Percentiles rank a stretch among this genome's conserved stretches.
phyloP scores from a whole-genome alignment of 2,329 filamentous ascomycete species.

The Fusarium burgessii region DNA sequence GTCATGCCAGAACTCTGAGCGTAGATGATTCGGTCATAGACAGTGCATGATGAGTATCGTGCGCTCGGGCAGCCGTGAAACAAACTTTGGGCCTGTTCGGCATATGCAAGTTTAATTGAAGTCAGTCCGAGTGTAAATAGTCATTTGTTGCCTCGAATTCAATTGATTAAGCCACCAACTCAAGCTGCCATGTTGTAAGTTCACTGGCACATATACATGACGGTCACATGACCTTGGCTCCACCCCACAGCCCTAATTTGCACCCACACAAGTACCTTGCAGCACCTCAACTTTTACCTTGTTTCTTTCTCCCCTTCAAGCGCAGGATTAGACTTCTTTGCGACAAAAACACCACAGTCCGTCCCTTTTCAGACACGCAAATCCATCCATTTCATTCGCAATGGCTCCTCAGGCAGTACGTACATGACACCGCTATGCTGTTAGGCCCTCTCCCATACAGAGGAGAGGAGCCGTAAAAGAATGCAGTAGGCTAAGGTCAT shows the following conservation, averaged over 20 bases:
- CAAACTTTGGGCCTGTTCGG: background rate
- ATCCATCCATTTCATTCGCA: conserved; percentile 57
- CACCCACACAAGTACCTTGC: background rate
- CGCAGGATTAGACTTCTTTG: conserved; percentile 87
- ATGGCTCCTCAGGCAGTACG: conserved; percentile 93
- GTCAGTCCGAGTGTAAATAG: background rate
- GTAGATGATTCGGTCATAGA: background rate
- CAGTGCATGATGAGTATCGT: background rate
- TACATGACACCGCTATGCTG: conserved; percentile 93
- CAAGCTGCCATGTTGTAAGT: background rate
- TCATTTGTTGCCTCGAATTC: background rate
- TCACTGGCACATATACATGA: background rate
- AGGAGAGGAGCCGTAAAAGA: conserved; percentile 42
- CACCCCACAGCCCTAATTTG: conserved; percentile 54
- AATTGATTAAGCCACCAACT: background rate
- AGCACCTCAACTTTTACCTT: conserved; percentile 25
- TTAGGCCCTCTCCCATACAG: conserved; percentile 63
- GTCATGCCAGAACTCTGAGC: background rate
- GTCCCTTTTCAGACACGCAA: conserved; percentile 47
- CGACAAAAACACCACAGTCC: conserved; percentile 54
- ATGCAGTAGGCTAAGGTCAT: conserved; percentile 96
- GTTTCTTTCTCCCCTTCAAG: conserved; percentile 49
- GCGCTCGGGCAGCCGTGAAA: background rate
- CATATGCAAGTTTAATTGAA: background rate
- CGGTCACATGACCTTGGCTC: conserved; percentile 16